phyloP scores from a whole-genome alignment of 2,329 filamentous ascomycete genomes.

The Hymenoscyphus repandus region DNA sequence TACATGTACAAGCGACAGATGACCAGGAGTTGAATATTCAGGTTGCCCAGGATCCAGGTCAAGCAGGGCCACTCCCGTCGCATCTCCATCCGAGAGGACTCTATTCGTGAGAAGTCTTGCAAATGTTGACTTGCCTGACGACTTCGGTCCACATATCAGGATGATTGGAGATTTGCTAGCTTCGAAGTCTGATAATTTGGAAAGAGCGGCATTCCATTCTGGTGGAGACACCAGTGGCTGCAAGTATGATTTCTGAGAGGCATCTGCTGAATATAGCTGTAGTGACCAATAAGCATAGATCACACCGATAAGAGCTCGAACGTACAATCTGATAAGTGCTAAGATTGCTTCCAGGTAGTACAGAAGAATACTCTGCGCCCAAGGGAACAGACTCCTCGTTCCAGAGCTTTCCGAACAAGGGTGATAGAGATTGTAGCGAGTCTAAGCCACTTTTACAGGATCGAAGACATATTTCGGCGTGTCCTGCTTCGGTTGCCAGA shows the following conservation, averaged over 20 bases:
- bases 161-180: slow-evolving; percentile 37
- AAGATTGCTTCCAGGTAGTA: slow-evolving; percentile 20
- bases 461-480: slow-evolving; percentile 52
- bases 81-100: slow-evolving; percentile 39
- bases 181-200: slow-evolving; percentile 28
- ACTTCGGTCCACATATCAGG: slow-evolving; percentile 65
- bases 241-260: slow-evolving; percentile 43
- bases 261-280: slow-evolving; percentile 49
- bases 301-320: slow-evolving; percentile 1
- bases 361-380: slow-evolving; percentile 9
- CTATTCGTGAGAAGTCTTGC: slow-evolving; percentile 61
- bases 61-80: slow-evolving; percentile 45
- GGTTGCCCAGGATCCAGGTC: slow-evolving; percentile 76
- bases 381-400: slow-evolving; percentile 37
- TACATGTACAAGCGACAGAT: slow-evolving; percentile 61
- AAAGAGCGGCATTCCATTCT: slow-evolving; percentile 49
- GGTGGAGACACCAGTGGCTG: slow-evolving; percentile 52
- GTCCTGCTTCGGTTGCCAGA: slow-evolving; percentile 37
- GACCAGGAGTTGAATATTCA: slow-evolving; percentile 66
- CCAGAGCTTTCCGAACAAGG: slow-evolving; percentile 64
- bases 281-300: slow-evolving; percentile 18
- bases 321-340: slow-evolving; percentile 47
- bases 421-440: slow-evolving; percentile 54
- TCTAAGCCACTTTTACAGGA: slow-evolving; percentile 44
- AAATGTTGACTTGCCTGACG: slow-evolving; percentile 73